Evolutionary conservation across 2,329 filamentous ascomycete species (phyloP), one percentile per base, ranked within the genome.

Genomic region (Blastomyces silverae): DNA sequence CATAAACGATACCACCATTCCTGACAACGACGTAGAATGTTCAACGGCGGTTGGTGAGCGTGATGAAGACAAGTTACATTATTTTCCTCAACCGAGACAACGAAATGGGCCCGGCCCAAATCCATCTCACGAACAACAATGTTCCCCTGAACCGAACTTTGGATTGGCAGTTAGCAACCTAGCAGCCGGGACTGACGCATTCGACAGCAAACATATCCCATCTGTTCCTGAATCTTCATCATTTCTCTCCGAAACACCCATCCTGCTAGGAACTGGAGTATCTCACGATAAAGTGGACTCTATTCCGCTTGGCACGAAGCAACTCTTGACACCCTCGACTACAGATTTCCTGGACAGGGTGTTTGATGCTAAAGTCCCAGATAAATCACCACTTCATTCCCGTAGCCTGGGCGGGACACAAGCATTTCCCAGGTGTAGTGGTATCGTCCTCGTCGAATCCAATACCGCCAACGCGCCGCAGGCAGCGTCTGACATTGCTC

Each of bases 381-480:
- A 22, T 39, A 58, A 37, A 53, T 15, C 11, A 10, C 10, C 13
- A 15, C 13, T n/a, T 8, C 57, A 31, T 44, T 31, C n/a, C 15
- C 1, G 4, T 25, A n/a, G 17, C 11, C 22, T 2, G 25, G 25
- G 22, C 22, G 3, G 4, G 17, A 13, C 44, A 28, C 46, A 22
- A 37, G 7, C n/a, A 34, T 44, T 28, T 5, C 13, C 46, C 25
- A 57, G 22, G 15, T 44, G 37, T 2, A 64, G 65, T 25, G 76
- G 75, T 0, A 68, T 78, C 20, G 62, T 74, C 6, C 66, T 77
- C 11, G 64, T 75, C 37, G 68, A 75, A 48, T 63, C 63, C 20
- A 65, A 62, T n/a, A 44, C 39, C 15, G 11, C 13, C 7, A 44
- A 64, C 42, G 64, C 53, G 28, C 39, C n/a, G 11, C 46, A 61